A percentile compares a stretch with the other conserved stretches of the same genome.
phyloP scores from a whole-genome alignment of 2,329 filamentous ascomycete species.

The Seiridium unicorne region DNA sequence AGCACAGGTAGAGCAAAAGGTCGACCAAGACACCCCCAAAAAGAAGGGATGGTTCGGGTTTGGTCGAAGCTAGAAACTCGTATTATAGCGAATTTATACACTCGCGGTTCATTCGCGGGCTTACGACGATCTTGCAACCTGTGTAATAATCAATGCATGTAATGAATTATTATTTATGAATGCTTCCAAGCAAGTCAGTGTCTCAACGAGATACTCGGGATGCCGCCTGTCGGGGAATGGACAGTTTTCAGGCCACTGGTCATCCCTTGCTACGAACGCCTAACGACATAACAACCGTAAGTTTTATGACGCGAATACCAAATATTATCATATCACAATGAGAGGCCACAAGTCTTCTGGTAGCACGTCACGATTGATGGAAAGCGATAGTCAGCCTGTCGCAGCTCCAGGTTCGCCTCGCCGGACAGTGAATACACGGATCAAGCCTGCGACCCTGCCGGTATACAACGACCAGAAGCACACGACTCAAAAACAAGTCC shows the following conservation, averaged over 20 bases:
- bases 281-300: background rate
- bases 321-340: constrained; percentile 10
- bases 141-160: background rate
- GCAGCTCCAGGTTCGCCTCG: background rate
- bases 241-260: background rate
- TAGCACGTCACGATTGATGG: constrained; percentile 19
- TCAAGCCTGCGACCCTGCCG: constrained; percentile 10
- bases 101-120: background rate
- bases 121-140: background rate
- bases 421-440: constrained; percentile 9
- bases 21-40: constrained; percentile 40
- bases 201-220: background rate
- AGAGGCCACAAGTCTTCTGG: constrained; percentile 18
- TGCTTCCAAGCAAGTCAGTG: background rate
- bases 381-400: constrained; percentile 10
- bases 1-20: constrained; percentile 27
- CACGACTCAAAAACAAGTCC: constrained; percentile 13
- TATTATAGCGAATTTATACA: background rate
- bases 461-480: constrained; percentile 8
- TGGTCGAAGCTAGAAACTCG: constrained; percentile 38
- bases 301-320: background rate
- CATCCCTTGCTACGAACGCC: background rate
- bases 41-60: constrained; percentile 82
- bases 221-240: background rate
- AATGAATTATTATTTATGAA: background rate